phyloP scores from a whole-genome alignment of 2,329 filamentous ascomycete genomes.

The Alternaria consortialis region DNA sequence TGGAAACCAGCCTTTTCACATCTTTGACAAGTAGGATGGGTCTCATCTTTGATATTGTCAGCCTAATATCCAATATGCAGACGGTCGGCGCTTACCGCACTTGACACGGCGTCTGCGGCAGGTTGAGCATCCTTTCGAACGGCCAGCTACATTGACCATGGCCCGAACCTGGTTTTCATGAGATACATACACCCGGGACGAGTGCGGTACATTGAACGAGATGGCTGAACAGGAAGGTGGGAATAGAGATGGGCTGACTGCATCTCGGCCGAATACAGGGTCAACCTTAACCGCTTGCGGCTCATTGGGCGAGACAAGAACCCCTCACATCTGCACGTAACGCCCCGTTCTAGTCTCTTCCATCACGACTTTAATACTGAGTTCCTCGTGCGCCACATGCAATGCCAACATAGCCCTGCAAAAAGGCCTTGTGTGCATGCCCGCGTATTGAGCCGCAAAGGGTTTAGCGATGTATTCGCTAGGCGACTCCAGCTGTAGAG shows the following conservation, averaged over 20 bases:
- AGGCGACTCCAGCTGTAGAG: neutral
- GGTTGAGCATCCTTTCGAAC: conserved; percentile 44
- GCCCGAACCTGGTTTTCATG: neutral
- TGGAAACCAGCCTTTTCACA: conserved; percentile 34
- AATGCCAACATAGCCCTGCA: neutral
- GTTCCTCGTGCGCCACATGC: neutral
- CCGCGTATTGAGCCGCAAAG: conserved; percentile 17
- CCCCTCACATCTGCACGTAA: neutral
- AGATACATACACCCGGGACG: neutral
- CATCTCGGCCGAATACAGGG: neutral
- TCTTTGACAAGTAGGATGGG: conserved; percentile 35
- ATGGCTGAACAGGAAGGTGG: conserved; percentile 3
- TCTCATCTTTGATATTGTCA: conserved; percentile 34
- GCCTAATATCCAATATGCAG: neutral
- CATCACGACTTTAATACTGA: neutral
- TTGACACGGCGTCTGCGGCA: conserved; percentile 43
- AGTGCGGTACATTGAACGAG: conserved; percentile 10
- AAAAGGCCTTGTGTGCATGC: neutral
- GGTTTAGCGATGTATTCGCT: neutral
- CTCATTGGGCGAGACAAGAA: conserved; percentile 31
- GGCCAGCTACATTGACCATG: conserved; percentile 46
- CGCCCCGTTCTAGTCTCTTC: neutral
- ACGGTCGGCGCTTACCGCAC: conserved; percentile 37
- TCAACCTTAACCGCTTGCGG: conserved; percentile 35
- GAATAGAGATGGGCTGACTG: neutral